Base-by-base conservation (phyloP, 352 stramenopile genomes). In the Pythium periplocum region DNA sequence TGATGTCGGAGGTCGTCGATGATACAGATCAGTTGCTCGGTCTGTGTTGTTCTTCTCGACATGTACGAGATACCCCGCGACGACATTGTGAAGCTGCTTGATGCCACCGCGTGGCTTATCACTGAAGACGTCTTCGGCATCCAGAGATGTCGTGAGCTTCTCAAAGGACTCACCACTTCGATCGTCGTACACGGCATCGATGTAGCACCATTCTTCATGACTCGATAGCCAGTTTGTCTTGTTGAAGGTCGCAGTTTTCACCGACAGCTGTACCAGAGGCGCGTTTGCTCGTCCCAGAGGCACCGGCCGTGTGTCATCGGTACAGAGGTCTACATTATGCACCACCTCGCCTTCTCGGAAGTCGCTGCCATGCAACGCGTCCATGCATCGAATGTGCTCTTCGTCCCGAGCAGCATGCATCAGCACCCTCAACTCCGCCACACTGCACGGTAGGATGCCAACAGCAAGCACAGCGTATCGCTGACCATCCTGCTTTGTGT, bases 171-270 rank as follows among this genome's bases (percentile, higher is more conserved):
- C n/a, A 35, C 37, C 40, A 2, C 51, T 42, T 3, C 9, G 12
- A 37, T 61, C n/a, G 30, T 12, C 41, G 51, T 61, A 61, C 36
- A 58, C 46, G 4, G 55, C 51, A 38, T 68, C 61, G 1, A 57
- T 34, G 45, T 55, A 68, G 48, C 61, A 68, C 61, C 61, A 68
- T 47, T 64, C 38, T 43, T 68, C 61, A 44, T 63, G 46, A 47
- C 34, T 58, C 12, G 51, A 56, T 1, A 68, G 40, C 61, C 52
- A 26, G 6, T 40, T 49, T 6, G 50, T 4, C 33, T 56, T 55
- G 50, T 31, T 42, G 44, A 68, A 68, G 6, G 55, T 64, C 10
- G 52, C 52, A 3, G 55, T 63, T 43, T 68, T 68, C 41, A 68
- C 55, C 17, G 55, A 48, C 0, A 68, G 42, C 35, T 62, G 41